phyloP scores from a whole-genome alignment of 177 flowering plant species.

The Vitis hybrid region DNA sequence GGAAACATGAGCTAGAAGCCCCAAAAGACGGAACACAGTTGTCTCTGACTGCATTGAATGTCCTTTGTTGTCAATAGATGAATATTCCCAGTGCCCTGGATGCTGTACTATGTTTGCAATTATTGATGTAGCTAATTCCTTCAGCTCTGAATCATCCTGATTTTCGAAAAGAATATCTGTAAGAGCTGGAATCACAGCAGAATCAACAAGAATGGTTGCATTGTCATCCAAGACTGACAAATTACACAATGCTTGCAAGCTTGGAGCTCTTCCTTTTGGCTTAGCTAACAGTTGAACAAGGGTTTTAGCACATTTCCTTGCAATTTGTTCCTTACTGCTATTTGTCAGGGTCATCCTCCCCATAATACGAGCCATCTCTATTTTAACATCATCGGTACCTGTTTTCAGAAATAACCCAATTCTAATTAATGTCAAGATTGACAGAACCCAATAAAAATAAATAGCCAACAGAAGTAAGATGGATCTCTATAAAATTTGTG shows the following conservation, averaged over 20 bases:
- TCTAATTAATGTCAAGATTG: background rate
- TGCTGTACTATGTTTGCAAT: slow-evolving; percentile 53
- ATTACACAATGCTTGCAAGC: slow-evolving; percentile 52
- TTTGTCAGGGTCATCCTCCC: slow-evolving; percentile 56
- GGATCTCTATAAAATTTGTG: background rate
- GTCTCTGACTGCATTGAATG: slow-evolving; percentile 49
- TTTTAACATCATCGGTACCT: slow-evolving; percentile 50
- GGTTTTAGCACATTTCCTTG: slow-evolving; percentile 41
- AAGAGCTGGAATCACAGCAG: slow-evolving; percentile 44
- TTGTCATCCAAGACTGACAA: slow-evolving; percentile 56
- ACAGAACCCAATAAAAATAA: background rate
- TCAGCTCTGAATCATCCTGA: slow-evolving; percentile 25
- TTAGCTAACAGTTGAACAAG: slow-evolving; percentile 48
- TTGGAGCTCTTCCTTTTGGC: slow-evolving; percentile 36
- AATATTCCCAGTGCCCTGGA: slow-evolving; percentile 66
- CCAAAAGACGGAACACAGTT: slow-evolving; percentile 32
- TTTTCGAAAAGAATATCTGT: slow-evolving; percentile 35
- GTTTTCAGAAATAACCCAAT: slow-evolving; percentile 6
- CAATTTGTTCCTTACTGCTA: slow-evolving; percentile 53
- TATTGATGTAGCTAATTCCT: slow-evolving; percentile 45
- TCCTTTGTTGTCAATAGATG: slow-evolving; percentile 42
- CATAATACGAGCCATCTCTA: slow-evolving; percentile 54
- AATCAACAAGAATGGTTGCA: slow-evolving; percentile 55
- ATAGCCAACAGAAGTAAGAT: background rate
- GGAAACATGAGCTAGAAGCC: slow-evolving; percentile 33